Evolutionary conservation across 768 basidiomycete genomes (phyloP).

Genomic region (Pleurotus giganteus): DNA sequence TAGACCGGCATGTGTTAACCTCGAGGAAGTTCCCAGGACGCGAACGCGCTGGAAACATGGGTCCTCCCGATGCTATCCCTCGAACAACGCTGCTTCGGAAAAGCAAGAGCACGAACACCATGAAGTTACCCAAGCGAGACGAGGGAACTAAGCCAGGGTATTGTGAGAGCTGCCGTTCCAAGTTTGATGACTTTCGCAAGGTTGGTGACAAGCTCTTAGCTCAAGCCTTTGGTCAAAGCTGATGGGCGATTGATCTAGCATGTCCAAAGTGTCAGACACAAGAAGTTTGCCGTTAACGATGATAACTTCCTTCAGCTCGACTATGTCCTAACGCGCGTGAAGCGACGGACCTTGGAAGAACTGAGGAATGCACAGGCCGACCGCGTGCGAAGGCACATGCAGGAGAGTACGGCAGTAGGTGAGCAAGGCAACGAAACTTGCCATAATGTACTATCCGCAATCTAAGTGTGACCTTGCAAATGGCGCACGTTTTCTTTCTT

Average conservation of each 20-base stretch:
- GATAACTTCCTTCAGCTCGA: slow-evolving; percentile 82
- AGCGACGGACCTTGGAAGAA: slow-evolving; percentile 38
- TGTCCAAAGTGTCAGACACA: slow-evolving; percentile 66
- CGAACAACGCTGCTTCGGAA: slow-evolving; percentile 52
- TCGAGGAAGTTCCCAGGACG: slow-evolving; percentile 48
- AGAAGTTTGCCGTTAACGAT: slow-evolving; percentile 75
- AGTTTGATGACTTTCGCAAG: slow-evolving; percentile 83
- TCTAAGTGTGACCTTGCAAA: no score
- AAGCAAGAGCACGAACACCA: slow-evolving; percentile 78
- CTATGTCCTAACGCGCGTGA: slow-evolving; percentile 62
- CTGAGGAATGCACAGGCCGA: slow-evolving; percentile 23
- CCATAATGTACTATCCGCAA: no score
- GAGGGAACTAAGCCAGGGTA: slow-evolving; percentile 93
- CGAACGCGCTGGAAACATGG: slow-evolving; percentile 43
- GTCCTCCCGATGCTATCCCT: slow-evolving; percentile 63
- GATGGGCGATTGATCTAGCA: slow-evolving; percentile 54
- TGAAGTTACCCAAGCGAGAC: slow-evolving; percentile 73
- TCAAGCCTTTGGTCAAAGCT: background rate
- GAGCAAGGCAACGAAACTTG: no score
- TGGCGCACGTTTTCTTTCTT: no score
- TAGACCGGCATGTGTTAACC: slow-evolving; percentile 67
- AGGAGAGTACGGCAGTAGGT: background rate
- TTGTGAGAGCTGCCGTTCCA: slow-evolving; percentile 92
- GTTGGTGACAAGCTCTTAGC: slow-evolving; percentile 59
- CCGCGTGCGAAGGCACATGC: slow-evolving; percentile 7